phyloP scores from a whole-genome alignment of 177 flowering plant species.

The Vitis hybrid region DNA sequence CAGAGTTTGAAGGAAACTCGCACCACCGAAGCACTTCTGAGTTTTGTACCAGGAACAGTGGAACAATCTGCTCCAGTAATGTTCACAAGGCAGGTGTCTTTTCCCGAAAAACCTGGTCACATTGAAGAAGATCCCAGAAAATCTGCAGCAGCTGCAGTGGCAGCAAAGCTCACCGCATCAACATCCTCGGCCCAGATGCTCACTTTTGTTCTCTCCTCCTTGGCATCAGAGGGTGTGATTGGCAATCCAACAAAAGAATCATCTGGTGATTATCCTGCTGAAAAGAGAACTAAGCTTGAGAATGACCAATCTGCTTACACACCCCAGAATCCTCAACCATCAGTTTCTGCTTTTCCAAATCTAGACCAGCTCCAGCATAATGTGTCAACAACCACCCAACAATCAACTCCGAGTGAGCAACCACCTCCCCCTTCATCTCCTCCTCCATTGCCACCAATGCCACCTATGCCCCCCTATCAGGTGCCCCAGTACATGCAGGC shows the following conservation, averaged over 20 bases:
- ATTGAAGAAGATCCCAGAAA: conserved; percentile 65
- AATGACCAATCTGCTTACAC: conserved; percentile 39
- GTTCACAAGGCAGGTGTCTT: conserved; percentile 38
- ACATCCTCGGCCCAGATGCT: conserved; percentile 95
- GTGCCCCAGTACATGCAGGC: conserved; percentile 51
- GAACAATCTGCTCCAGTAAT: conserved; percentile 69
- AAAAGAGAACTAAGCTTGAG: conserved; percentile 67
- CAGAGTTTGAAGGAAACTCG: conserved; percentile 41
- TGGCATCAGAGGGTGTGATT: conserved; percentile 81
- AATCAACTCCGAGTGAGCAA: conserved; percentile 25
- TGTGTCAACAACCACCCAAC: conserved; percentile 25
- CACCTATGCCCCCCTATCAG: conserved; percentile 49
- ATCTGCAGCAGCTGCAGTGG: conserved; percentile 91
- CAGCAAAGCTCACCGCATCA: conserved; percentile 88
- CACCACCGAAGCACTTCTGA: conserved; percentile 29
- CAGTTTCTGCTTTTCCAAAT: conserved; percentile 37
- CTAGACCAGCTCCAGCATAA: conserved; percentile 39
- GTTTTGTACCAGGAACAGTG: conserved; percentile 32
- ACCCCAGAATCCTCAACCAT: conserved; percentile 37
- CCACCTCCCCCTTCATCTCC: conserved; percentile 56
- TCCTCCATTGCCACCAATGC: conserved; percentile 41
- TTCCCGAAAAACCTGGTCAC: conserved; percentile 36
- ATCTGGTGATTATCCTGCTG: conserved; percentile 45
- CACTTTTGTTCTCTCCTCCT: conserved; percentile 75
- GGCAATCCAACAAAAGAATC: conserved; percentile 45